Evolutionary conservation across 371 early-diverging fungal genomes (phyloP).

Genomic region (Lichtheimia corymbifera): DNA sequence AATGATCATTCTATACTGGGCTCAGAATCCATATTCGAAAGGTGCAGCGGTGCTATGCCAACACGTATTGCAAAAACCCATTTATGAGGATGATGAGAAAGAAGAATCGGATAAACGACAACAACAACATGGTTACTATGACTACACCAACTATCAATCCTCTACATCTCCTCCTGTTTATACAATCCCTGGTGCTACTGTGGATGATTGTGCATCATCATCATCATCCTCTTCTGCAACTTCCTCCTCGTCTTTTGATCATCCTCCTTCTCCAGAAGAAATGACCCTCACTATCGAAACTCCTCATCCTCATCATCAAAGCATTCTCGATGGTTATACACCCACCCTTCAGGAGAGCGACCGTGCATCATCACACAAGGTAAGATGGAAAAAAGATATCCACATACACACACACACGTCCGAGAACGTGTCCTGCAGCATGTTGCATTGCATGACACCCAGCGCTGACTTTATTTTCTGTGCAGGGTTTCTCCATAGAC

Average conservation of each 20-base stretch:
- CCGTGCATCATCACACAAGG: too few relatives aligned
- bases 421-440: too few relatives aligned
- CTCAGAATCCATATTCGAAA: constrained; percentile 52
- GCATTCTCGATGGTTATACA: constrained; percentile 27
- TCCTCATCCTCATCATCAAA: background rate
- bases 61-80: constrained; percentile 40
- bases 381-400: too few relatives aligned
- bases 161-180: background rate
- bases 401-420: too few relatives aligned
- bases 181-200: background rate
- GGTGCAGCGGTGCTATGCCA: constrained; percentile 44
- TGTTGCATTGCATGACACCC: too few relatives aligned
- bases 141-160: background rate
- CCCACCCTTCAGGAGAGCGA: constrained; percentile 17
- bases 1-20: constrained; percentile 51
- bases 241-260: background rate
- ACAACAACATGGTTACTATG: background rate
- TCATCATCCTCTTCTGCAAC: background rate
- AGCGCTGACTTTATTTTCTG: too few relatives aligned
- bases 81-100: constrained; percentile 10
- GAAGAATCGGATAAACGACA: background rate
- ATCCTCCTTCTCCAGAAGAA: constrained; percentile 1
- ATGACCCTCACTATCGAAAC: constrained; percentile 9
- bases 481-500: too few relatives aligned
- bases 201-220: background rate